Percentiles rank a stretch among this genome's conserved stretches.
Evolutionary conservation across 2,329 filamentous ascomycete genomes (phyloP).

Genomic region (Epicoccum sorghinum): DNA sequence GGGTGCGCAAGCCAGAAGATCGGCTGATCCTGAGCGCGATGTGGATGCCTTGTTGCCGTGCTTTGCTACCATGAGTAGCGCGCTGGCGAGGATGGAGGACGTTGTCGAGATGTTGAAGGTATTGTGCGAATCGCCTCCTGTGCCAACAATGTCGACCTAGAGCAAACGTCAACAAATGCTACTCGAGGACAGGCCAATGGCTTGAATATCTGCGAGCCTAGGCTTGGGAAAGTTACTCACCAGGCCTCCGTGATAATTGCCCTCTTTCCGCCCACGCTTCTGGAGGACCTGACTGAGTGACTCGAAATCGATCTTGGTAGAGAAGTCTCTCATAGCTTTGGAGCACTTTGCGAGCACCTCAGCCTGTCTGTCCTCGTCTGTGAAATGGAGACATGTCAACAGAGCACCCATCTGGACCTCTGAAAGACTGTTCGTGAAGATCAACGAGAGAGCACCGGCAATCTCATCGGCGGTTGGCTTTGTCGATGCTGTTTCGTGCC

Average conservation of each 20-base stretch:
- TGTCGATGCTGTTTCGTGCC: slow-evolving; percentile 59
- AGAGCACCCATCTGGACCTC: slow-evolving; percentile 86
- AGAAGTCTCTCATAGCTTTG: slow-evolving; percentile 80
- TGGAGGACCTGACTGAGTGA: slow-evolving; percentile 67
- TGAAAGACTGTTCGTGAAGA: slow-evolving; percentile 90
- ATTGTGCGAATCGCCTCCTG: slow-evolving; percentile 93
- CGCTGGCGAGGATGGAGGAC: slow-evolving; percentile 87
- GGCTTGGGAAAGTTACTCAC: slow-evolving; percentile 53
- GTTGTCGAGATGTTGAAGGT: slow-evolving; percentile 99
- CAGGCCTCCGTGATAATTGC: slow-evolving; percentile 80
- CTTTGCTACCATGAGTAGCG: slow-evolving; percentile 85
- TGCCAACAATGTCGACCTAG: slow-evolving; percentile 92
- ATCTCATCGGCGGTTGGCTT: slow-evolving; percentile 74
- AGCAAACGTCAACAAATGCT: too few relatives aligned
- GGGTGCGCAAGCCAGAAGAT: slow-evolving; percentile 78
- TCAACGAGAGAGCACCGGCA: slow-evolving; percentile 84
- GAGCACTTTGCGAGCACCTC: slow-evolving; percentile 89
- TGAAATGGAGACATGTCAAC: slow-evolving; percentile 91
- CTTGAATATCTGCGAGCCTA: too few relatives aligned
- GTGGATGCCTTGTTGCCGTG: slow-evolving; percentile 96
- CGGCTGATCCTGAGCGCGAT: slow-evolving; percentile 92
- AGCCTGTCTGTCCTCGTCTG: slow-evolving; percentile 79
- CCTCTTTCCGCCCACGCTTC: slow-evolving; percentile 67
- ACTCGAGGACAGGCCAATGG: too few relatives aligned
- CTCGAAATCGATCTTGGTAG: slow-evolving; percentile 71